These are phyloP conservation scores for Aspergillus ustus DNA, from an alignment of 2,329 filamentous ascomycete genomes.

Conservation along the genomic window DNA sequence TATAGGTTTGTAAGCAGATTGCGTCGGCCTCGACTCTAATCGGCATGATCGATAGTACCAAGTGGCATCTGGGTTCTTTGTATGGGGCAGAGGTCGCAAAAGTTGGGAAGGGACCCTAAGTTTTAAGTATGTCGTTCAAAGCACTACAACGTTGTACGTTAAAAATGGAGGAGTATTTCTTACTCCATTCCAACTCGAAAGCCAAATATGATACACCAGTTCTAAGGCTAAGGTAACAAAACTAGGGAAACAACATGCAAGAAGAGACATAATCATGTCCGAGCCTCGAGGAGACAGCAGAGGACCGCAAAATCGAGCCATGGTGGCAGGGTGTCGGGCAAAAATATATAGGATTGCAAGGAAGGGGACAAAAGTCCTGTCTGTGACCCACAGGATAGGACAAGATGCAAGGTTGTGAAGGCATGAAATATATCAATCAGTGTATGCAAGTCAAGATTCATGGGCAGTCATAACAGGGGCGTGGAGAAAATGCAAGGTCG, in stretches of 20 bases:
- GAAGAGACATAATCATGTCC: constrained; percentile 6
- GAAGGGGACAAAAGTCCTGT: constrained; percentile 11
- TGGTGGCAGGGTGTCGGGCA: background rate
- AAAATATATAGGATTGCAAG: constrained; percentile 12
- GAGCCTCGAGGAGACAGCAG: background rate
- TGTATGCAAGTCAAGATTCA: constrained; percentile 28
- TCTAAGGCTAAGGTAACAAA: constrained; percentile 29
- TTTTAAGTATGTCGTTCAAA: background rate
- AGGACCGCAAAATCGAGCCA: background rate
- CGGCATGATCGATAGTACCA: background rate
- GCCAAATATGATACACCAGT: constrained; percentile 37
- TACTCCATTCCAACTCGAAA: constrained; percentile 15
- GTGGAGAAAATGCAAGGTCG: constrained; percentile 13
- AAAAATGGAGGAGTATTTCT: constrained; percentile 9
- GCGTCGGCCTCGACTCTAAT: background rate
- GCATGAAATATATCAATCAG: constrained; percentile 24
- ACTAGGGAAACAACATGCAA: constrained; percentile 11
- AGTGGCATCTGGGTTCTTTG: background rate
- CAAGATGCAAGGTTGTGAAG: constrained; percentile 19
- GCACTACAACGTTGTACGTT: background rate
- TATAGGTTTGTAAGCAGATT: background rate
- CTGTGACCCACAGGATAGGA: constrained; percentile 14
- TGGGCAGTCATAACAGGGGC: constrained; percentile 29
- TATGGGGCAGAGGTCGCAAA: background rate
- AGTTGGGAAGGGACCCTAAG: background rate